Conservation (phyloP, 73 alveolate species). For the Paramecium sexaurelia region DNA sequence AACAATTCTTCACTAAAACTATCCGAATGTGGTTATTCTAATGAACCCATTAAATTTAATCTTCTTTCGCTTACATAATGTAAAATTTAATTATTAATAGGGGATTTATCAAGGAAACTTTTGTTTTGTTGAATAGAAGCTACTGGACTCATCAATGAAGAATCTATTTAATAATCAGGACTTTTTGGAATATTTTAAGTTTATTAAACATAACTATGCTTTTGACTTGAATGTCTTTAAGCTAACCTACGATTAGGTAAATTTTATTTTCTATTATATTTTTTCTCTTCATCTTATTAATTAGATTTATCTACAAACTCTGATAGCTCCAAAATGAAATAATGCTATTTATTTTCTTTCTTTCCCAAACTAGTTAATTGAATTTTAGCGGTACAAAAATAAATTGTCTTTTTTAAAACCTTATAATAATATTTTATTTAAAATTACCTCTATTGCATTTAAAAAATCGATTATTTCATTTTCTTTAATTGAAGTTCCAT, state of each 20-base stretch:
- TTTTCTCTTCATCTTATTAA: neutral
- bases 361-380: neutral
- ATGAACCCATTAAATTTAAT: neutral
- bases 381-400: neutral
- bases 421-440: neutral
- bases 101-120: neutral
- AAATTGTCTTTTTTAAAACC: neutral
- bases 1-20: slow-evolving; percentile 16
- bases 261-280: neutral
- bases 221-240: neutral
- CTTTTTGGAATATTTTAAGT: neutral
- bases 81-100: neutral
- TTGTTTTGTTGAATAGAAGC: neutral
- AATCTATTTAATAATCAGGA: neutral
- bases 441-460: neutral
- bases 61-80: neutral
- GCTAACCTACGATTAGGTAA: neutral
- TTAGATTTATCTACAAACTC: neutral
- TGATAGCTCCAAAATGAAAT: neutral
- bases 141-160: neutral
- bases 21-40: neutral
- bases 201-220: neutral
- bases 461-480: neutral
- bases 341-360: neutral
- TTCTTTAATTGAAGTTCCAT: neutral